Base-by-base conservation (phyloP, 1,139 yeast genomes). In the Zhuliangozyma blackwelliae region DNA sequence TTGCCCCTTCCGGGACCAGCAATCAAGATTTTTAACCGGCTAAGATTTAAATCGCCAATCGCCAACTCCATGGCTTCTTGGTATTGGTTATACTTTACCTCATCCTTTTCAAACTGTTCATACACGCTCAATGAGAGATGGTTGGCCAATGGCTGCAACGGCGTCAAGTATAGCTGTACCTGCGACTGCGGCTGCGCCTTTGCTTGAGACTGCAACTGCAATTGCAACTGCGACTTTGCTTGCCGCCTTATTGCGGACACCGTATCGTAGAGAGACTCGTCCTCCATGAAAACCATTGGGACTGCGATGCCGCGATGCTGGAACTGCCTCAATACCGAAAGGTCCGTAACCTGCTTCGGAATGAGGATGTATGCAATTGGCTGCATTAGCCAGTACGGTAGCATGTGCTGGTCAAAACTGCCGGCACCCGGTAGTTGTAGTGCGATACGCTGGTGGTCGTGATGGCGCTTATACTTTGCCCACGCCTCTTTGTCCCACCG, bases 1-100 rank as follows among this genome's bases (percentile, higher is more conserved):
- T 92, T 89, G 0, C 97, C 97, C 36, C 87, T 62, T 0, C 97
- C 97, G 0, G 96, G 95, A 0, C 97, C 97, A 4, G 83, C 80
- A 1, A 89, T 72, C 7, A 87, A 69, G 5, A 87, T 60, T 1
- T 41, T 40, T 3, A 55, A 25, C 1, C 16, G 11, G 4, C 35
- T 19, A 10, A 28, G 25, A 1, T 16, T 23, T 20, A 62, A 43
- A 37, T 63, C 68, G 1, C 43, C 41, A 8, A 85, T 45, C 0
- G 95, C 92, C 36, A 68, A 57, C 26, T 61, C 63, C 3, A 87
- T 76, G 1, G 97, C 96, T 28, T 64, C 55, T 34, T 73, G 80
- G 52, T 89, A 89, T 43, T 71, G 72, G 6, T 69, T 65, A 52
- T 89, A 89, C 55, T 89, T 89, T 36, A 67, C 65, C 0, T 55